Conservation (phyloP, 1,139 yeast species). For the Protomyces arabidopsidicola region DNA sequence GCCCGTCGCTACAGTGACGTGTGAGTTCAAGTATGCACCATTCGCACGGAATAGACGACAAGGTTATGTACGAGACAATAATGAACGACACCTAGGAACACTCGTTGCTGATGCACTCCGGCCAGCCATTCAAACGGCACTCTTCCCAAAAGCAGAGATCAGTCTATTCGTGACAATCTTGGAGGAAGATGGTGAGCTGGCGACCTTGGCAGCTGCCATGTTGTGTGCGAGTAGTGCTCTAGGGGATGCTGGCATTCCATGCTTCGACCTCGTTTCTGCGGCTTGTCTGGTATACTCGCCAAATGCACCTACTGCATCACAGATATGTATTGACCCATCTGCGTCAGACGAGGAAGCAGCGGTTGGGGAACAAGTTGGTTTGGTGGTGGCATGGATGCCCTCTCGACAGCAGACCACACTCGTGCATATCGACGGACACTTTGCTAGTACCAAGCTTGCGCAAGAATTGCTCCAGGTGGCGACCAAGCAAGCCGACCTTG, state of each 20-base stretch:
- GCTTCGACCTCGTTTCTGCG: conserved; percentile 4
- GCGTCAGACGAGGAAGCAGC: background rate
- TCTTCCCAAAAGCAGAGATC: conserved; percentile 26
- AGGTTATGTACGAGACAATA: background rate
- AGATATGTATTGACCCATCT: background rate
- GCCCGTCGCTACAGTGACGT: background rate
- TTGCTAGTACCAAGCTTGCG: background rate
- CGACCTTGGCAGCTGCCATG: conserved; percentile 4
- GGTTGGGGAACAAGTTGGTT: background rate
- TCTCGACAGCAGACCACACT: background rate
- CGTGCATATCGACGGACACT: background rate
- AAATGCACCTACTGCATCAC: background rate
- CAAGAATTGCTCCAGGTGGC: background rate
- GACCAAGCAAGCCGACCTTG: background rate
- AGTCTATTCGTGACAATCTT: conserved; percentile 16
- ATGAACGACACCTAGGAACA: background rate
- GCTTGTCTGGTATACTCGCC: background rate
- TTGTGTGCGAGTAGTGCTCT: conserved; percentile 6
- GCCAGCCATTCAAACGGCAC: conserved; percentile 4
- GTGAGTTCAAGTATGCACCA: conserved; percentile 2
- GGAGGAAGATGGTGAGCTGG: conserved; percentile 6
- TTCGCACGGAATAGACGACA: conserved; percentile 1
- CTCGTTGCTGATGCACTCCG: conserved; percentile 7
- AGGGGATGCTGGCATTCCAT: conserved; percentile 11
- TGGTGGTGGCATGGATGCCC: background rate